phyloP scores from a whole-genome alignment of 108 stramenopile genomes.

The Fragilaria crotonensis region DNA sequence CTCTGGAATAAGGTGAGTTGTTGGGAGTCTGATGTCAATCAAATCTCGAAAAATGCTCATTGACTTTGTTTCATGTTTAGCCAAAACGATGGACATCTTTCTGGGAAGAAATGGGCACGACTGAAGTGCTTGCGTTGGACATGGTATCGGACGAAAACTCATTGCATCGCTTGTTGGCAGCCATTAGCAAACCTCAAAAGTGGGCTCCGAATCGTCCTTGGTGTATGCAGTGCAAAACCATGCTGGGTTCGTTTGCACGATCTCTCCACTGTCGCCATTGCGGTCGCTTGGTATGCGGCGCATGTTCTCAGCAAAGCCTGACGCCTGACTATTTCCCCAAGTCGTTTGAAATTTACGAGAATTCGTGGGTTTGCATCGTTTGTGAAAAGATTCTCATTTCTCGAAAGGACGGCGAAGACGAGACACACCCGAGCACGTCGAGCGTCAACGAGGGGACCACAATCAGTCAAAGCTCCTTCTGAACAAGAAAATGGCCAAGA shows the following conservation, averaged over 20 bases:
- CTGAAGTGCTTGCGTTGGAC: constrained; percentile 64
- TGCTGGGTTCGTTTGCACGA: constrained; percentile 38
- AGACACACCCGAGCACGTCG: neutral
- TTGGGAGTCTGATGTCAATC: neutral
- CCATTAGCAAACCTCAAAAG: constrained; percentile 46
- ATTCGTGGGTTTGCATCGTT: constrained; percentile 35
- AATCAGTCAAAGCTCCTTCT: too few relatives aligned
- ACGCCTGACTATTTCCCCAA: constrained; percentile 42
- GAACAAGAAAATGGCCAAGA: too few relatives aligned
- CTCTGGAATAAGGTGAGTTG: constrained; percentile 66
- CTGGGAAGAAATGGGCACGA: constrained; percentile 63
- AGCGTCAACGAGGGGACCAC: neutral
- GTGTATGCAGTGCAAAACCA: constrained; percentile 80
- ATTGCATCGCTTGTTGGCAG: constrained; percentile 52
- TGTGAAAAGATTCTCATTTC: constrained; percentile 45
- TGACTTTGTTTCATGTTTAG: constrained; percentile 10
- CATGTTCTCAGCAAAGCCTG: constrained; percentile 31
- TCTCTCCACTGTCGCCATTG: constrained; percentile 70
- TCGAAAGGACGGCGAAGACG: constrained; percentile 17
- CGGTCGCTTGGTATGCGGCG: constrained; percentile 59
- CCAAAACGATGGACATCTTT: constrained; percentile 69
- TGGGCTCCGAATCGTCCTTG: constrained; percentile 47
- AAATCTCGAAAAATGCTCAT: neutral
- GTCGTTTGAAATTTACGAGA: constrained; percentile 27
- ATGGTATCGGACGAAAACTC: constrained; percentile 60